Conservation (phyloP, 768 basidiomycete species). For the Lactarius hatsudake region DNA sequence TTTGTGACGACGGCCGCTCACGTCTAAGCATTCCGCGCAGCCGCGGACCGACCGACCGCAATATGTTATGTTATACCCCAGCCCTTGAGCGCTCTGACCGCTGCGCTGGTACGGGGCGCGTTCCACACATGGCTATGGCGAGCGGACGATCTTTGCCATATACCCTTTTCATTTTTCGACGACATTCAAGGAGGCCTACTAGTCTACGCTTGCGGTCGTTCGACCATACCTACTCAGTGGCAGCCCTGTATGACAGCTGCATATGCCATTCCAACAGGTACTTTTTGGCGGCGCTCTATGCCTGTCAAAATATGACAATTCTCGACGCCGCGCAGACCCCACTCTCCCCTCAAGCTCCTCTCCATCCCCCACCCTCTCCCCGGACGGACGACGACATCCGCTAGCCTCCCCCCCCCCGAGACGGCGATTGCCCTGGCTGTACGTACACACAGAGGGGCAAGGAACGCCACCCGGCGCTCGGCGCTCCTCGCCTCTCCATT, state of each 20-base stretch:
- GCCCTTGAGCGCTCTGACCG: neutral
- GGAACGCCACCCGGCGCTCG: neutral
- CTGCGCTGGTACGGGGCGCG: neutral
- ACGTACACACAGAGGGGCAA: neutral
- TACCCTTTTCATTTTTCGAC: neutral
- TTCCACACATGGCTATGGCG: neutral
- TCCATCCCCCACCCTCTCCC: neutral
- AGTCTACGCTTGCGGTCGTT: neutral
- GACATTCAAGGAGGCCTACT: neutral
- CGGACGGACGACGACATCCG: neutral
- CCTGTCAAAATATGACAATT: neutral
- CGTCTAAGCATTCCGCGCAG: neutral
- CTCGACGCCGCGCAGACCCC: neutral
- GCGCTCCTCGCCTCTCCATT: neutral
- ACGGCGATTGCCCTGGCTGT: constrained; percentile 1
- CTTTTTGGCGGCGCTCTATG: neutral
- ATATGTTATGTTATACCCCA: neutral
- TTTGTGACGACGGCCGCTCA: neutral
- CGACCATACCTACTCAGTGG: neutral
- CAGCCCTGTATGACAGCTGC: neutral
- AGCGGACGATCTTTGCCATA: neutral
- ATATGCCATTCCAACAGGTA: neutral
- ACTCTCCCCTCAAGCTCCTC: neutral
- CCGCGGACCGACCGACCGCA: neutral
- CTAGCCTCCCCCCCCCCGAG: neutral